Conservation (phyloP, 2,329 filamentous ascomycete species). For the Xenoacremonium recifei region DNA sequence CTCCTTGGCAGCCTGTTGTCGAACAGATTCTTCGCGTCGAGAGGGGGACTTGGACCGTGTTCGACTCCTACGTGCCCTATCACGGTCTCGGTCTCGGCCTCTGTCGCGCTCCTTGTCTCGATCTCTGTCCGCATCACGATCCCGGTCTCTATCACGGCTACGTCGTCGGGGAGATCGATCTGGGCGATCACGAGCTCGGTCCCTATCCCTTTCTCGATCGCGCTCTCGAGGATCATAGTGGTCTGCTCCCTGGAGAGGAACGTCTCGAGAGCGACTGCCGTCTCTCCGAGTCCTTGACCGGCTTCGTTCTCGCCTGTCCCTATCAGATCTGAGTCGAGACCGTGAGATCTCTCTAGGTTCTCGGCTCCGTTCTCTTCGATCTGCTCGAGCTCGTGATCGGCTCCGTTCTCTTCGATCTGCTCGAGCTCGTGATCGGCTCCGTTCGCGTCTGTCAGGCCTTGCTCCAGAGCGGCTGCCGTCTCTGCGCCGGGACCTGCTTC, state of each 20-base stretch:
- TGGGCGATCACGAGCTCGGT: constrained; percentile 32
- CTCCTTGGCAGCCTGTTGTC: constrained; percentile 39
- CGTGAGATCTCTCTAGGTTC: constrained; percentile 28
- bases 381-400: constrained; percentile 24
- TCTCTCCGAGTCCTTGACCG: constrained; percentile 31
- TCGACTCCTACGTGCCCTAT: constrained; percentile 43
- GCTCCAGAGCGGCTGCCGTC: constrained; percentile 38
- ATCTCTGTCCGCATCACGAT: constrained; percentile 35
- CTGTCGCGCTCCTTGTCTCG: constrained; percentile 40
- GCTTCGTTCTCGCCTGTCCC: constrained; percentile 32
- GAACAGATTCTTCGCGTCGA: constrained; percentile 31
- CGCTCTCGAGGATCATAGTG: constrained; percentile 34
- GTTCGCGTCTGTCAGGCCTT: constrained; percentile 30
- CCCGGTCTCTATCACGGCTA: constrained; percentile 32
- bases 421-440: constrained; percentile 28
- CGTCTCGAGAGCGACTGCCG: constrained; percentile 28
- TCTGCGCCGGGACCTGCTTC: constrained; percentile 34
- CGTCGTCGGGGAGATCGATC: constrained; percentile 21
- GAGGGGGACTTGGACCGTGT: no score
- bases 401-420: constrained; percentile 30
- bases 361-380: constrained; percentile 28
- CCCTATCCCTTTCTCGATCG: constrained; percentile 30
- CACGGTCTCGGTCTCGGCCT: constrained; percentile 33
- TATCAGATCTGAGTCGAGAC: constrained; percentile 25
- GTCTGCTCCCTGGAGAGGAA: constrained; percentile 22